Evolutionary conservation across 257 asterid genomes (phyloP).

Genomic region (Anisodus acutangulus): DNA sequence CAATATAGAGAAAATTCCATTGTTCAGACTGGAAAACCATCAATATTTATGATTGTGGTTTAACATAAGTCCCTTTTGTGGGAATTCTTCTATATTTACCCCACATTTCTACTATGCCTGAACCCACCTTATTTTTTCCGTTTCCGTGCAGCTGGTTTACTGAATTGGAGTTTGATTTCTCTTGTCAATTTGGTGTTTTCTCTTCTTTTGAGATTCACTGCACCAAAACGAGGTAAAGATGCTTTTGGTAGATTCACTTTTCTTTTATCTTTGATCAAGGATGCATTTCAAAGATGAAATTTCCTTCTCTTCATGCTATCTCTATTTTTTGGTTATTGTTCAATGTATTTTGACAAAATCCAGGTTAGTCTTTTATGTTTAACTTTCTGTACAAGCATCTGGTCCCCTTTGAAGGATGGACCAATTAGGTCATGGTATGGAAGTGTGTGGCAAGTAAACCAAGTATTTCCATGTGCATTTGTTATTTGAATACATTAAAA

Average conservation of each 20-base stretch:
- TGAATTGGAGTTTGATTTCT: constrained; percentile 83
- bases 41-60: background rate
- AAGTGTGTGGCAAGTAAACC: background rate
- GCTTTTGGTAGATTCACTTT: constrained; percentile 16
- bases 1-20: background rate
- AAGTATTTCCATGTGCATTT: background rate
- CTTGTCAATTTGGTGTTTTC: constrained; percentile 69
- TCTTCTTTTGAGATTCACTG: constrained; percentile 61
- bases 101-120: background rate
- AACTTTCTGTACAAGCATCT: constrained; percentile 22
- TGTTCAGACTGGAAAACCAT: background rate
- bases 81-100: background rate
- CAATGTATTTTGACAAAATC: constrained; percentile 17
- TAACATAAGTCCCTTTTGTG: constrained; percentile 22
- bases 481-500: constrained; percentile 6
- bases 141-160: constrained; percentile 66
- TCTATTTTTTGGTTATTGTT: background rate
- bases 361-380: constrained; percentile 11
- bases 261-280: constrained; percentile 32
- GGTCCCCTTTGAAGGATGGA: constrained; percentile 6
- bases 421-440: background rate
- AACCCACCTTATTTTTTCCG: background rate
- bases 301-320: constrained; percentile 30
- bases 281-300: constrained; percentile 9
- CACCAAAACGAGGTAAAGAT: constrained; percentile 69